phyloP scores from a whole-genome alignment of 2,329 filamentous ascomycete species.

The Botrytis medusae region DNA sequence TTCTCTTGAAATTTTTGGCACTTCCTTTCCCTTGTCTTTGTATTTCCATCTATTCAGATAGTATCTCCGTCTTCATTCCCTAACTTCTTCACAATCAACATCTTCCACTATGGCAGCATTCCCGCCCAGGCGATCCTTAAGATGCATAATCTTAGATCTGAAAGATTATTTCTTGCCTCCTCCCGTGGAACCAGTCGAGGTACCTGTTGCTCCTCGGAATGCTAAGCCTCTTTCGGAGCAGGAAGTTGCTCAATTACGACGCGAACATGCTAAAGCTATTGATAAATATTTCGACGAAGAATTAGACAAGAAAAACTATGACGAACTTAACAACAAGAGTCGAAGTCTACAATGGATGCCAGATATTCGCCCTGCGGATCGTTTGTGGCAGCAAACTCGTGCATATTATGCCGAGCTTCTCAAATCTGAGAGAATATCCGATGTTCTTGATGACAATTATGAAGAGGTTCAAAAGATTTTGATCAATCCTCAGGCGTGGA shows the following conservation, averaged over 20 bases:
- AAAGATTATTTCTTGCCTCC: conserved; percentile 13
- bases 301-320: conserved; percentile 15
- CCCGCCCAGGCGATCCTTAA: not conserved
- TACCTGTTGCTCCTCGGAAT: not conserved
- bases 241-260: conserved; percentile 12
- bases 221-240: not conserved
- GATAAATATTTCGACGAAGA: conserved; percentile 22
- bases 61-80: conserved; percentile 8
- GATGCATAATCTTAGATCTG: not conserved
- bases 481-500: conserved; percentile 12
- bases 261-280: conserved; percentile 16
- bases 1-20: not conserved
- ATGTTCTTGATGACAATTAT: conserved; percentile 10
- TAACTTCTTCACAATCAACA: not conserved
- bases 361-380: not conserved
- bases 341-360: conserved; percentile 18
- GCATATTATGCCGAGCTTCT: conserved; percentile 5
- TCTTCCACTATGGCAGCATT: not conserved
- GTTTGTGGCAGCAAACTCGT: conserved; percentile 1
- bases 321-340: conserved; percentile 8
- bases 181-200: not conserved
- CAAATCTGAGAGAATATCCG: not conserved
- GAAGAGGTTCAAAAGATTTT: conserved; percentile 16
- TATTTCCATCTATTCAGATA: conserved; percentile 1
- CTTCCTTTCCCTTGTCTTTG: not conserved